Base-by-base conservation (phyloP, 2,329 filamentous ascomycete genomes). In the Leptosphaerulina australis region DNA sequence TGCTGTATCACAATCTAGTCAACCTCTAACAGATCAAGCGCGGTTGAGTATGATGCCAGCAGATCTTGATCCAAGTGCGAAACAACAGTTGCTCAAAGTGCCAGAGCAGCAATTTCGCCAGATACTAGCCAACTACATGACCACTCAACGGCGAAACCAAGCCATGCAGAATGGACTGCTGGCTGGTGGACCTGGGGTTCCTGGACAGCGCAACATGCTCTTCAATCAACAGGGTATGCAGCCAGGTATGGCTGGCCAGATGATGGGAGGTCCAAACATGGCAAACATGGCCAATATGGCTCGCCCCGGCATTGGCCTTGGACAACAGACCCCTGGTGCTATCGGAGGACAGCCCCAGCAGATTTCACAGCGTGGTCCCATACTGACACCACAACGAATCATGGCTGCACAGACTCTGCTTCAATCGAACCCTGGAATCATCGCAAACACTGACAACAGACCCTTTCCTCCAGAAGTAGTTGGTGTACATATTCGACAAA, bases 61-160 rank as follows among this genome's bases (percentile, higher is more conserved):
- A 4, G 66, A 69, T 15, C 50, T 72, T 5, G 64, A 68, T 5
- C 59, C 58, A 1, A 48, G 57, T 7, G 53, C 68, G 4, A 72
- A 68, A 53, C 53, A 66, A 20, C 69, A 72, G 15, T 39, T 74
- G 35, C 58, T 73, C 45, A 66, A 66, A 29, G 55, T 72, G 3
- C 70, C 72, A 2, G 70, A 74, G 37, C 51, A 59, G 9, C 60
- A 72, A 17, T 73, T 73, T 41, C 63, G 64, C 7, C 36, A 49
- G 17, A 60, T 71, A 18, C 36, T 72, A 7, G 53, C 58, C 15
- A 62, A 62, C 20, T 67, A 66, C 44, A 56, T 64, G 52, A 53
- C 54, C 17, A 58, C 44, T 15, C 50, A 54, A 28, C 63, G 68
- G 8, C 53, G 54, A 12, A 63, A 58, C n/a, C 58, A 58, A 21